These are phyloP conservation scores for Monosporascus sp. DNA, from an alignment of 2,329 filamentous ascomycete genomes.

Conservation along the genomic window DNA sequence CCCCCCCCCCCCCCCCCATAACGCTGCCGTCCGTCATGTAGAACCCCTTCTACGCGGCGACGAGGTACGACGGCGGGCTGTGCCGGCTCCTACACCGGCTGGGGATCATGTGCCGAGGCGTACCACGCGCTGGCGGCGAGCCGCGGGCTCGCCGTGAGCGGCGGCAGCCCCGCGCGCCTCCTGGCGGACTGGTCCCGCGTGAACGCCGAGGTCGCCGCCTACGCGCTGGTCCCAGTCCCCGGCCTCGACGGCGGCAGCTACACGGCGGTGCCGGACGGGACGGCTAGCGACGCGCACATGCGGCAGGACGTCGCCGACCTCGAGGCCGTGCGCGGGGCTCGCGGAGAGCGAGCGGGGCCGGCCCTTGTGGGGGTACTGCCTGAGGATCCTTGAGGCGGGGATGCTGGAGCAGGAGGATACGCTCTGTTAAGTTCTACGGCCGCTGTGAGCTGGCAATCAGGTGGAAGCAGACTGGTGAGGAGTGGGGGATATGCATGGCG, in stretches of 20 bases:
- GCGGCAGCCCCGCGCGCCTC: constrained; percentile 36
- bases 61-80: constrained; percentile 54
- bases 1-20: not conserved
- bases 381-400: too few species aligned
- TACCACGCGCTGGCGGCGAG: constrained; percentile 53
- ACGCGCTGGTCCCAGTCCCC: constrained; percentile 44
- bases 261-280: constrained; percentile 41
- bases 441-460: too few species aligned
- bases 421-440: too few species aligned
- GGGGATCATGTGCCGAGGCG: constrained; percentile 43
- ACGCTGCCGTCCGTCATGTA: constrained; percentile 57
- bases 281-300: constrained; percentile 42
- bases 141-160: constrained; percentile 29
- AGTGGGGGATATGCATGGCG: too few species aligned
- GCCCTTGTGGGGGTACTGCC: too few species aligned
- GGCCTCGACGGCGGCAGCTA: constrained; percentile 30
- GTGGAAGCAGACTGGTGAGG: too few species aligned
- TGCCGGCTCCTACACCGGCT: constrained; percentile 44
- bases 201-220: constrained; percentile 36
- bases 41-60: constrained; percentile 63
- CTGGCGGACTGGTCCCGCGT: constrained; percentile 41
- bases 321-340: constrained; percentile 29
- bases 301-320: constrained; percentile 41
- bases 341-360: constrained; percentile 9
- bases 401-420: too few species aligned